Conservation (phyloP, 306 rosid genomes). For the Alnus glutinosa region DNA sequence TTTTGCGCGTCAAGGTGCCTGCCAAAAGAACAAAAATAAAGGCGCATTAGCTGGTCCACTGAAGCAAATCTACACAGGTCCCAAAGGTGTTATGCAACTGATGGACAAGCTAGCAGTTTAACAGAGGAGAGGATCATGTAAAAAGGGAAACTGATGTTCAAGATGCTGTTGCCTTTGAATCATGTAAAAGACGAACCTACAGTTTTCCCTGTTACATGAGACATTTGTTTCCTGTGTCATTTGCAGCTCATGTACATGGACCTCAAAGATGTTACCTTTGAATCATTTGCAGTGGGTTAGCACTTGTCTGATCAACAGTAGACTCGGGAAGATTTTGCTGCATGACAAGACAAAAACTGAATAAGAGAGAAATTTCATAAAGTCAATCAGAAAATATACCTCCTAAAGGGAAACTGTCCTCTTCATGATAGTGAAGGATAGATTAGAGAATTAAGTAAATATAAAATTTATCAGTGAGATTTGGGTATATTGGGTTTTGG, state of each 20-base stretch:
- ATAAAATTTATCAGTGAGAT: too few species aligned
- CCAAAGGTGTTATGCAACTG: not conserved
- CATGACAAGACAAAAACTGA: not conserved
- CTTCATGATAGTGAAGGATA: too few species aligned
- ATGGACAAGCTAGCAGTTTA: not conserved
- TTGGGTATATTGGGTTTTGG: too few species aligned
- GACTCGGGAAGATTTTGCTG: not conserved
- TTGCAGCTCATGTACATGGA: not conserved
- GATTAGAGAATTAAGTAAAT: too few species aligned
- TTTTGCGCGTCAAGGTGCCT: slow-evolving; percentile 2
- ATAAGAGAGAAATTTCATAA: not conserved
- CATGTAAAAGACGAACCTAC: not conserved
- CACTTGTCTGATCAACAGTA: not conserved
- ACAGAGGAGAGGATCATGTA: not conserved
- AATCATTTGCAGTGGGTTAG: slow-evolving; percentile 17
- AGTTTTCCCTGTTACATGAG: not conserved
- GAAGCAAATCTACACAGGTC: not conserved
- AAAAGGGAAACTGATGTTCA: not conserved
- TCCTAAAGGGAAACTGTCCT: too few species aligned
- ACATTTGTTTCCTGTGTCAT: not conserved
- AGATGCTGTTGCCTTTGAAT: not conserved
- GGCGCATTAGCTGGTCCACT: not conserved
- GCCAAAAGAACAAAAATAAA: not conserved
- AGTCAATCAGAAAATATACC: too few species aligned
- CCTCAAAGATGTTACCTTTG: slow-evolving; percentile 17